A percentile compares a stretch with the other conserved stretches of the same genome.
phyloP scores from a whole-genome alignment of 371 early-diverging fungal genomes.

The Mucor sp. region DNA sequence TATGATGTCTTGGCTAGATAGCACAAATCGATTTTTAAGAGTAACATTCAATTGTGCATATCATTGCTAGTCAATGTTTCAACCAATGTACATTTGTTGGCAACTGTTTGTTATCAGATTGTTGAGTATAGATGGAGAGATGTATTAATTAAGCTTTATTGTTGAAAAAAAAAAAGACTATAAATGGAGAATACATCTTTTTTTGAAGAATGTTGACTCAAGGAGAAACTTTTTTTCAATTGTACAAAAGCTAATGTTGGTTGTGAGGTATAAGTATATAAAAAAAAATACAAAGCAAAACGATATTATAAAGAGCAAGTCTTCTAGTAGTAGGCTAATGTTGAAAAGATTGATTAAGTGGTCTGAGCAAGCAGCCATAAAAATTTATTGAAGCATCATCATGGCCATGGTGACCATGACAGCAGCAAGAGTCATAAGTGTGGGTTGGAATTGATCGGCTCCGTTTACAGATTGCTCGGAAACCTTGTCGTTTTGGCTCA shows the following conservation, averaged over 20 bases:
- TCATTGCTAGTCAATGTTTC: neutral
- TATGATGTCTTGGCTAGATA: neutral
- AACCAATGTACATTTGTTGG: neutral
- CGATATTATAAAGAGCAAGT: neutral
- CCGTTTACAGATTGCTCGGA: conserved; percentile 1
- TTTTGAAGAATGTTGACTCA: neutral
- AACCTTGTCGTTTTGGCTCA: neutral
- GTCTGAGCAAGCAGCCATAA: neutral
- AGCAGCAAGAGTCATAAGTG: neutral
- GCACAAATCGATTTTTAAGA: neutral
- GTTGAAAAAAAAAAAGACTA: neutral
- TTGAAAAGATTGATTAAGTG: neutral
- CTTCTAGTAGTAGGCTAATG: neutral
- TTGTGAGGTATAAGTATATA: neutral
- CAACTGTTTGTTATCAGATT: neutral
- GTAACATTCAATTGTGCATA: neutral
- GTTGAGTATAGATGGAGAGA: neutral
- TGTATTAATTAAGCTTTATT: neutral
- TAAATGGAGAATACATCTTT: neutral
- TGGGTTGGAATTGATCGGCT: neutral
- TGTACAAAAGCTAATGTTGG: neutral
- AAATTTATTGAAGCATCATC: conserved; percentile 1
- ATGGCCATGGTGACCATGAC: conserved; percentile 2
- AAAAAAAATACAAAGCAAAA: neutral
- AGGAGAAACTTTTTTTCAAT: neutral